Conservation (phyloP, 1,139 yeast genomes). For the Blastobotrys serpentis region DNA sequence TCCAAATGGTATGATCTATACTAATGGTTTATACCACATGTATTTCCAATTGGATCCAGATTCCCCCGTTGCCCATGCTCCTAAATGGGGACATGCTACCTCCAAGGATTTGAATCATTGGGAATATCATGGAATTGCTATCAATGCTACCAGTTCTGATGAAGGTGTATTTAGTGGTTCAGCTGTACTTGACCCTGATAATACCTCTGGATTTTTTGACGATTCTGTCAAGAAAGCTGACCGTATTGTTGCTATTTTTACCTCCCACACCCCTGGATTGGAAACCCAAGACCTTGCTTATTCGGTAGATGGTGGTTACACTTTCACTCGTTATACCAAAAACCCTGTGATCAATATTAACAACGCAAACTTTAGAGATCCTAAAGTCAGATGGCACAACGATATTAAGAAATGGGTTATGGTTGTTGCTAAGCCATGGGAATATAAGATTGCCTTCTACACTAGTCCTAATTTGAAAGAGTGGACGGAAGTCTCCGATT, state of each 20-base stretch:
- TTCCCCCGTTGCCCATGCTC: conserved; percentile 34
- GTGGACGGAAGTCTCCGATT: conserved; percentile 38
- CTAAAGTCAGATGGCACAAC: conserved; percentile 44
- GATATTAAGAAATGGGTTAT: conserved; percentile 40
- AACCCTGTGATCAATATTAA: conserved; percentile 40
- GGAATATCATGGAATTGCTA: conserved; percentile 37
- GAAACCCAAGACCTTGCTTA: conserved; percentile 40
- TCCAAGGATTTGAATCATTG: conserved; percentile 39
- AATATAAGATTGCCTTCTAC: conserved; percentile 38
- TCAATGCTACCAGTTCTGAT: conserved; percentile 31
- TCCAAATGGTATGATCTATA: conserved; percentile 27
- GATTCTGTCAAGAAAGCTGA: conserved; percentile 32
- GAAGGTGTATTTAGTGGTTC: conserved; percentile 41
- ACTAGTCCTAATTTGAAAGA: conserved; percentile 35
- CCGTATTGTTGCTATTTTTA: conserved; percentile 42
- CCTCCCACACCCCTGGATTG: conserved; percentile 28
- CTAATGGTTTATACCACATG: conserved; percentile 30
- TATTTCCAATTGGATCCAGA: conserved; percentile 42
- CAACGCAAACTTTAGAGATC: conserved; percentile 42
- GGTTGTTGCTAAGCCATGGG: conserved; percentile 40
- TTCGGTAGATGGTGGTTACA: conserved; percentile 41
- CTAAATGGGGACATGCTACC: conserved; percentile 43
- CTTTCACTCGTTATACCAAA: conserved; percentile 34
- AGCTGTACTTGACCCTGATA: conserved; percentile 39
- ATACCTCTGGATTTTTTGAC: conserved; percentile 41